Percentiles rank a stretch among this genome's conserved stretches.
Conservation (phyloP, 1,139 yeast genomes). For the Scheffersomyces parashehatae region DNA sequence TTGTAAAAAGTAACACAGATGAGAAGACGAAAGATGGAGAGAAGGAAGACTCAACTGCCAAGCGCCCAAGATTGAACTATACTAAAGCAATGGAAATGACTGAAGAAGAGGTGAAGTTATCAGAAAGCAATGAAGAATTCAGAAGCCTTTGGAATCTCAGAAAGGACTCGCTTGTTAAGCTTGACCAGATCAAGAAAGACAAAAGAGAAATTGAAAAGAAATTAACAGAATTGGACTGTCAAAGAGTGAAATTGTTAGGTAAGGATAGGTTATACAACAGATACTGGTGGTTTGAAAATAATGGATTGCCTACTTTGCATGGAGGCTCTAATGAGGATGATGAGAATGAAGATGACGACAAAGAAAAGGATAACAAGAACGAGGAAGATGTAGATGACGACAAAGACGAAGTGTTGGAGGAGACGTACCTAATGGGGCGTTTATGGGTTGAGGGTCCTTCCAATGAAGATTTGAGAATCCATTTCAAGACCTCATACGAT, state of each 20-base stretch:
- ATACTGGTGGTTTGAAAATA: slow-evolving; percentile 94
- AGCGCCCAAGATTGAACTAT: slow-evolving; percentile 31
- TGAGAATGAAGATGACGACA: slow-evolving; percentile 29
- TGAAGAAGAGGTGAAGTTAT: slow-evolving; percentile 50
- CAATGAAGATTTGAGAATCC: slow-evolving; percentile 53
- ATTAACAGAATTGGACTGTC: slow-evolving; percentile 70
- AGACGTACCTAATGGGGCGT: slow-evolving; percentile 80
- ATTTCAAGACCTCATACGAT: slow-evolving; percentile 37
- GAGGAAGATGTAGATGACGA: slow-evolving; percentile 39
- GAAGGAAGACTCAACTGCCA: slow-evolving; percentile 7
- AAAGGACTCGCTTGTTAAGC: slow-evolving; percentile 36
- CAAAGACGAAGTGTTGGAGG: slow-evolving; percentile 45
- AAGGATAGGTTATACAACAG: slow-evolving; percentile 80
- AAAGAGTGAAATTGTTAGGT: slow-evolving; percentile 76
- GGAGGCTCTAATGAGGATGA: slow-evolving; percentile 40
- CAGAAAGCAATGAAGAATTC: slow-evolving; percentile 48
- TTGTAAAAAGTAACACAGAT: slow-evolving; percentile 9
- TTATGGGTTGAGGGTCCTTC: slow-evolving; percentile 95
- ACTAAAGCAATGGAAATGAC: slow-evolving; percentile 41
- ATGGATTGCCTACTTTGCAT: slow-evolving; percentile 70
- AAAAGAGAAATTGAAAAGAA: slow-evolving; percentile 56
- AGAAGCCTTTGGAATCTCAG: slow-evolving; percentile 44
- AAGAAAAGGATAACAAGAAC: slow-evolving; percentile 32
- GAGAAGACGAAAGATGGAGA: slow-evolving; percentile 4
- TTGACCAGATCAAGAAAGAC: slow-evolving; percentile 46